Evolutionary conservation across 768 basidiomycete species (phyloP).

Genomic region (Podaxis sp.): DNA sequence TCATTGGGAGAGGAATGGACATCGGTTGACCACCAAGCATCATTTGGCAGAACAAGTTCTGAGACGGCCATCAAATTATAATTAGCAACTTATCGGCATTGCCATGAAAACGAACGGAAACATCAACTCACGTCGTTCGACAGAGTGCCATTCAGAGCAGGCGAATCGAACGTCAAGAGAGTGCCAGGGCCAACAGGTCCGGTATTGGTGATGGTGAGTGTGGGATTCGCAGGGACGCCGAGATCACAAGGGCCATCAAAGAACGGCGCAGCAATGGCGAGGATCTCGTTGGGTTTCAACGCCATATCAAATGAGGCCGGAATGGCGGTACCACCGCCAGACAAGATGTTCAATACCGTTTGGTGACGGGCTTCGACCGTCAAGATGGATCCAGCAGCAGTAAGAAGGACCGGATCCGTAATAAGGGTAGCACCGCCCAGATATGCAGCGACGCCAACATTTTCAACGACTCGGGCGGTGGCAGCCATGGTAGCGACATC

Average conservation of each 20-base stretch:
- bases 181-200: conserved; percentile 58
- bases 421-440: conserved; percentile 71
- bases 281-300: conserved; percentile 66
- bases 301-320: conserved; percentile 74
- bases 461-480: conserved; percentile 73
- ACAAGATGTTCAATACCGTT: conserved; percentile 71
- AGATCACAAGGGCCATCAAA: conserved; percentile 64
- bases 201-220: conserved; percentile 63
- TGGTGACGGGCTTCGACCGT: conserved; percentile 86
- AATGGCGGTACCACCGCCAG: conserved; percentile 54
- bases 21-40: conserved; percentile 58
- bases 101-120: neutral
- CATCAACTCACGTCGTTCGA: conserved; percentile 36
- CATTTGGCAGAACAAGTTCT: conserved; percentile 76
- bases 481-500: conserved; percentile 71
- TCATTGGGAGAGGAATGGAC: conserved; percentile 59
- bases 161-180: conserved; percentile 57
- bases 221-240: conserved; percentile 59
- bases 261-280: conserved; percentile 68
- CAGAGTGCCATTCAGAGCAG: conserved; percentile 52
- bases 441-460: conserved; percentile 75
- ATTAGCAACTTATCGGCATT: conserved; percentile 1
- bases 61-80: conserved; percentile 9
- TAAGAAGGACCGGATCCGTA: conserved; percentile 56
- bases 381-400: conserved; percentile 70